Conservation (phyloP, 169 alveolate species). For the Theileria orientalis region DNA sequence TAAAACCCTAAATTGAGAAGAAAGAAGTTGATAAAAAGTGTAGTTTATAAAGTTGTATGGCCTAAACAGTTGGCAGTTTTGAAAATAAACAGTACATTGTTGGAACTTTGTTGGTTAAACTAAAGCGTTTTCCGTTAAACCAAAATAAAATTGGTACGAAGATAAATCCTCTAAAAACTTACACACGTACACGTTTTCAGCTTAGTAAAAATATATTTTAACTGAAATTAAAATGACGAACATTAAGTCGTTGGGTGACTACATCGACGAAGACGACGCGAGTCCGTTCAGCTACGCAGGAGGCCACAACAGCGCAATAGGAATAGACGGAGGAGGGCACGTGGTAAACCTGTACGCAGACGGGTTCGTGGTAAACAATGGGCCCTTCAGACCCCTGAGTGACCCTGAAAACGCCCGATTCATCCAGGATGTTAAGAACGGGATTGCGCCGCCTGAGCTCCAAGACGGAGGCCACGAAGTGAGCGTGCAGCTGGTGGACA, state of each 20-base stretch:
- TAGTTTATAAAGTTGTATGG: no score
- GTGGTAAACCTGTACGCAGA: constrained; percentile 81
- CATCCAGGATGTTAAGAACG: constrained; percentile 86
- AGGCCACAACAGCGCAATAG: constrained; percentile 64
- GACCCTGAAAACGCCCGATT: constrained; percentile 85
- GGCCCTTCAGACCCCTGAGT: constrained; percentile 86
- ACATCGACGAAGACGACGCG: not conserved
- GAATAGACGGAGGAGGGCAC: constrained; percentile 44
- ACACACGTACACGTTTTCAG: no score
- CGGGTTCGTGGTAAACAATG: constrained; percentile 91
- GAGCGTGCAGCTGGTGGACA: constrained; percentile 33
- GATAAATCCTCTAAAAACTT: no score
- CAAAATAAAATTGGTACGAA: no score
- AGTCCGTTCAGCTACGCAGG: constrained; percentile 40
- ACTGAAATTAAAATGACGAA: constrained; percentile 61
- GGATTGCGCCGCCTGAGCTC: constrained; percentile 91
- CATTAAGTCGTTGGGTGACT: constrained; percentile 53
- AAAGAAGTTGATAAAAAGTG: constrained; percentile 1
- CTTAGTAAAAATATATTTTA: no score
- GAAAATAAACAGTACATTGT: no score
- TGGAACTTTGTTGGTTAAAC: no score
- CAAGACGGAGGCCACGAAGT: constrained; percentile 66
- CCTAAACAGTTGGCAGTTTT: no score
- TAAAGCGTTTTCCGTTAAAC: no score
- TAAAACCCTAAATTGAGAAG: not conserved